Evolutionary conservation across 805 yeast genomes (phyloP).

Genomic region (Millerago galiae): DNA sequence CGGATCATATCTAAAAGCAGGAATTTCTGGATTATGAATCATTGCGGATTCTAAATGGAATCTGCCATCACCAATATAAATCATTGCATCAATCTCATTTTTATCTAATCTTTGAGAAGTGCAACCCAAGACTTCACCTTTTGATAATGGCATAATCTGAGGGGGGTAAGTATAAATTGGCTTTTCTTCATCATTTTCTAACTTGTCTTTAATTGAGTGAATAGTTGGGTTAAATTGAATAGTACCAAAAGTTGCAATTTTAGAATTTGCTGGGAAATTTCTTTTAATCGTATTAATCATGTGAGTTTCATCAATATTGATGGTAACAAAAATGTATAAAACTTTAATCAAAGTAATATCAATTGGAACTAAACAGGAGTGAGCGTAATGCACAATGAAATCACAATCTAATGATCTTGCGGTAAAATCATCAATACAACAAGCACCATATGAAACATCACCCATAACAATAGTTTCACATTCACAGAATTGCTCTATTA

Average conservation of each 20-base stretch:
- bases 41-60: constrained; percentile 93
- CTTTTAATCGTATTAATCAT: constrained; percentile 66
- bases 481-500: constrained; percentile 81
- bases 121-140: constrained; percentile 95
- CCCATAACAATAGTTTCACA: constrained; percentile 95
- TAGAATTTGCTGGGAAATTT: constrained; percentile 59
- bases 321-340: constrained; percentile 91
- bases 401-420: constrained; percentile 93
- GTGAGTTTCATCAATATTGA: constrained; percentile 79
- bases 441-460: constrained; percentile 97
- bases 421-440: constrained; percentile 95
- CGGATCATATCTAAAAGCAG: constrained; percentile 93
- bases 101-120: constrained; percentile 78
- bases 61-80: constrained; percentile 93
- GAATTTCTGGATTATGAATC: constrained; percentile 93
- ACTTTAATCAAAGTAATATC: constrained; percentile 89
- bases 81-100: constrained; percentile 66
- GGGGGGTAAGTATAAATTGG: constrained; percentile 71
- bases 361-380: constrained; percentile 92
- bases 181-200: constrained; percentile 41
- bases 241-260: constrained; percentile 86
- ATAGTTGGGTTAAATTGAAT: constrained; percentile 95
- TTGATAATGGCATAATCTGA: constrained; percentile 85
- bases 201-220: constrained; percentile 63
- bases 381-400: constrained; percentile 93